Conservation (phyloP, 331 rosid genomes). For the Pyracantha coccinea region DNA sequence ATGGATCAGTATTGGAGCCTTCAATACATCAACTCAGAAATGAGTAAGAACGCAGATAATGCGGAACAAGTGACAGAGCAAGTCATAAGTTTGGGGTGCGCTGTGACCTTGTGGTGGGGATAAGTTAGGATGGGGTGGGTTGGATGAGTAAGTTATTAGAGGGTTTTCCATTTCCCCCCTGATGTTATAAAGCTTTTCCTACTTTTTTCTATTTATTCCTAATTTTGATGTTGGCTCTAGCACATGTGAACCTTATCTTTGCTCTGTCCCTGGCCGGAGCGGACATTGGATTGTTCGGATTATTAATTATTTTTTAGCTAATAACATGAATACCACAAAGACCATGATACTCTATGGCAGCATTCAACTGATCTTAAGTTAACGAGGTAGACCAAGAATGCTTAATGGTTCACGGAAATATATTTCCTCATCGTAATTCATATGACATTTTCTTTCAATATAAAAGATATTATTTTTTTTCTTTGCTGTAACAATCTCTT, state of each 20-base stretch:
- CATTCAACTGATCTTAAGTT: background rate
- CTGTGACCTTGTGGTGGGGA: background rate
- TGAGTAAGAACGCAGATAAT: background rate
- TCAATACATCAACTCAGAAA: background rate
- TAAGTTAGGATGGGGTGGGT: background rate
- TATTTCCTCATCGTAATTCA: background rate
- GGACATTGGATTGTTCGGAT: background rate
- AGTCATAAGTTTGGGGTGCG: background rate
- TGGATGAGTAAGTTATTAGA: background rate
- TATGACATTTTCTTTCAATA: background rate
- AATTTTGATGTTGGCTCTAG: background rate
- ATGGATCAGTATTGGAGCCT: slow-evolving; percentile 6
- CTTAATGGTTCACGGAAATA: background rate
- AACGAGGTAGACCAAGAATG: background rate
- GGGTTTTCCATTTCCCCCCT: background rate
- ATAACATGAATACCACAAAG: background rate
- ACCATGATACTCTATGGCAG: background rate
- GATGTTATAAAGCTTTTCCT: background rate
- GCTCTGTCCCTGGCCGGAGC: background rate
- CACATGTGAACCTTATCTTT: background rate
- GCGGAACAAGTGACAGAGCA: background rate
- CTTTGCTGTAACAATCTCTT: background rate
- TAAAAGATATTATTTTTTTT: background rate
- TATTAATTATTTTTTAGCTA: background rate
- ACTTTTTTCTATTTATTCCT: background rate